These are phyloP conservation scores for Colletotrichum tropicale DNA, from an alignment of 2,329 filamentous ascomycete genomes.

Conservation along the genomic window DNA sequence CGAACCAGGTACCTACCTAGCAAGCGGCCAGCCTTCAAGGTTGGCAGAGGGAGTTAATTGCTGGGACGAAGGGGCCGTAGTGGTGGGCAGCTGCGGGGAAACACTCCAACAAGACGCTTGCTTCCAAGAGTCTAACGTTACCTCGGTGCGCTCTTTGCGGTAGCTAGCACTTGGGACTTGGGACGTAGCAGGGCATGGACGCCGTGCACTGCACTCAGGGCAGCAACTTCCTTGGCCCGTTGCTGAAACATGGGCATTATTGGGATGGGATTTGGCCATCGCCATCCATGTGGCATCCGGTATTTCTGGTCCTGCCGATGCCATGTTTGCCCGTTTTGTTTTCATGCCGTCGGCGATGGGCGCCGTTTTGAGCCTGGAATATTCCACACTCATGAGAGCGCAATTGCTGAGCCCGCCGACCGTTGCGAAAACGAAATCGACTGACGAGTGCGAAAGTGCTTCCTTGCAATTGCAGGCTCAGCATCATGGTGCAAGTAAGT, in stretches of 20 bases:
- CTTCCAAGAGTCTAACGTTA: not conserved
- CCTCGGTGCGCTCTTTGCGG: not conserved
- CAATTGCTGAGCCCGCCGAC: not conserved
- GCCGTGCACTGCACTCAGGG: not conserved
- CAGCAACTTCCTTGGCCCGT: not conserved
- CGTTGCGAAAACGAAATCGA: not conserved
- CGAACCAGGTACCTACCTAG: not conserved
- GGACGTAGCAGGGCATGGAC: not conserved
- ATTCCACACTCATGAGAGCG: not conserved
- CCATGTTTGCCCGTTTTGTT: not conserved
- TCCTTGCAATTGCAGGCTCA: not conserved
- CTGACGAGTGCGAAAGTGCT: not conserved
- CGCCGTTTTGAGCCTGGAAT: not conserved
- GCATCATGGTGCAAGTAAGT: not conserved
- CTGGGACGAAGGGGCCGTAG: not conserved
- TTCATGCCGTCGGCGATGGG: not conserved
- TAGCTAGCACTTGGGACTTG: not conserved
- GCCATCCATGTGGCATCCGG: not conserved
- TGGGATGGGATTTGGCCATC: not conserved
- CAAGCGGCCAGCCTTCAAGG: not conserved
- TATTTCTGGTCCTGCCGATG: not conserved
- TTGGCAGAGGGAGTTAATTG: not conserved
- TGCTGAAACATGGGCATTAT: not conserved
- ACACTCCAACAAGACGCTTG: not conserved
- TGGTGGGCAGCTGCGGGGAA: slow-evolving; percentile 5